Conservation (phyloP, 352 stramenopile genomes). For the Phytophthora ramorum region DNA sequence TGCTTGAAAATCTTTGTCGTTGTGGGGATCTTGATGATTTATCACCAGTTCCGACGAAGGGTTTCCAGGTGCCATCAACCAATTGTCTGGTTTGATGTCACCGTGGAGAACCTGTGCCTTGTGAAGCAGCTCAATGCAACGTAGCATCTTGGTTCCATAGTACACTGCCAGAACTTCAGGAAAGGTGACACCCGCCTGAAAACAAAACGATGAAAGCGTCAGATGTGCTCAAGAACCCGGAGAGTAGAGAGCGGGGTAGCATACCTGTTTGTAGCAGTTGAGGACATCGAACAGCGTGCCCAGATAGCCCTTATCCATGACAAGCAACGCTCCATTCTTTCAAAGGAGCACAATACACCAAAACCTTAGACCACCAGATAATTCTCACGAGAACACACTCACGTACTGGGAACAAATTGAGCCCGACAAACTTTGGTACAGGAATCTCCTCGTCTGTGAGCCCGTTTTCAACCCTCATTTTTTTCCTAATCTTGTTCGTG, state of each 20-base stretch:
- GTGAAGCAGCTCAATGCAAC: slow-evolving; percentile 74
- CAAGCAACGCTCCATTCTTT: slow-evolving; percentile 78
- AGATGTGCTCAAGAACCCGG: background rate
- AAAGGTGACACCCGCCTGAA: slow-evolving; percentile 58
- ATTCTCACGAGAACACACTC: background rate
- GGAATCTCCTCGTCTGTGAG: slow-evolving; percentile 35
- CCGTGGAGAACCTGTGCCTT: slow-evolving; percentile 71
- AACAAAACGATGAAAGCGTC: background rate
- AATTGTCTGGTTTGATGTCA: slow-evolving; percentile 91
- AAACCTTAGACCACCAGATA: slow-evolving; percentile 1
- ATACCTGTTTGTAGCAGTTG: slow-evolving; percentile 82
- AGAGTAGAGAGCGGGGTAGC: background rate
- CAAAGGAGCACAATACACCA: background rate
- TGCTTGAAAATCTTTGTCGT: slow-evolving; percentile 34
- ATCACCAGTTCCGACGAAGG: slow-evolving; percentile 17
- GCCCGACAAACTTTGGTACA: slow-evolving; percentile 49
- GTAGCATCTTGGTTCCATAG: slow-evolving; percentile 85
- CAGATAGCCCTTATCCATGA: slow-evolving; percentile 73
- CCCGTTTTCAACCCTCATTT: slow-evolving; percentile 28
- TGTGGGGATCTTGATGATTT: slow-evolving; percentile 14
- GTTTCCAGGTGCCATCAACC: slow-evolving; percentile 61
- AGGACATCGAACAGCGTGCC: slow-evolving; percentile 84
- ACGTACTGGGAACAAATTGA: slow-evolving; percentile 73
- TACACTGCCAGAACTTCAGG: slow-evolving; percentile 77
- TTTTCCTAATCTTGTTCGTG: slow-evolving; percentile 58